phyloP scores from a whole-genome alignment of 148 eudicot species.

The Camellia lanceoleosa region DNA sequence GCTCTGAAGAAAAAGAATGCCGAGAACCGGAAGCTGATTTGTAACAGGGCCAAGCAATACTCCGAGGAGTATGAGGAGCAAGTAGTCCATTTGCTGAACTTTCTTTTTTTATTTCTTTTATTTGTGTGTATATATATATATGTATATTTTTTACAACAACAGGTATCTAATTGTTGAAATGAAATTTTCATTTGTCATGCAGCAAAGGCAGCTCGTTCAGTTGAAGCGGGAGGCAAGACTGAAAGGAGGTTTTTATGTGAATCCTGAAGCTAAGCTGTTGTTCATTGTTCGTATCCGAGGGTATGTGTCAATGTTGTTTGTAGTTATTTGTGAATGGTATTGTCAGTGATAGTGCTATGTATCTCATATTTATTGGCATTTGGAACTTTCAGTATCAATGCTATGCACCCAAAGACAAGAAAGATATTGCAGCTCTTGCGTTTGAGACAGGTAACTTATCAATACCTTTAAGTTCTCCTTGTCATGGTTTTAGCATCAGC shows the following conservation, averaged over 20 bases:
- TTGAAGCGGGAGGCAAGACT: conserved; percentile 64
- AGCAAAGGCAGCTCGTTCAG: conserved; percentile 53
- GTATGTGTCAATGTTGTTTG: conserved; percentile 23
- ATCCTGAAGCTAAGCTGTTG: conserved; percentile 70
- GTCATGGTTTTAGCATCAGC: neutral
- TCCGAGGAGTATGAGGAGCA: conserved; percentile 67
- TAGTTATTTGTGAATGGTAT: too few relatives aligned
- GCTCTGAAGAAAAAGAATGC: conserved; percentile 52
- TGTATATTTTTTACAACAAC: too few relatives aligned
- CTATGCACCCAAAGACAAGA: conserved; percentile 73
- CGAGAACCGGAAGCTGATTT: conserved; percentile 68
- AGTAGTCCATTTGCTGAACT: conserved; percentile 25
- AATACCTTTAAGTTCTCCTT: neutral
- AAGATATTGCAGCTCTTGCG: conserved; percentile 76
- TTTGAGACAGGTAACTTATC: conserved; percentile 62
- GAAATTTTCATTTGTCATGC: neutral
- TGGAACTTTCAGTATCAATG: conserved; percentile 60
- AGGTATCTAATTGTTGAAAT: neutral
- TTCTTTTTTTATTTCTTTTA: neutral
- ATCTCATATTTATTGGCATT: neutral
- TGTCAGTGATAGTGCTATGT: neutral
- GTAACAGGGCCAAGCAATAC: conserved; percentile 57
- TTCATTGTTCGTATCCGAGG: conserved; percentile 66
- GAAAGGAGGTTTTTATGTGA: conserved; percentile 64
- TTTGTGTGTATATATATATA: too few relatives aligned